Evolutionary conservation across 768 basidiomycete genomes (phyloP), one percentile per base, ranked within the genome.

Genomic region (Clathrus columnatus): DNA sequence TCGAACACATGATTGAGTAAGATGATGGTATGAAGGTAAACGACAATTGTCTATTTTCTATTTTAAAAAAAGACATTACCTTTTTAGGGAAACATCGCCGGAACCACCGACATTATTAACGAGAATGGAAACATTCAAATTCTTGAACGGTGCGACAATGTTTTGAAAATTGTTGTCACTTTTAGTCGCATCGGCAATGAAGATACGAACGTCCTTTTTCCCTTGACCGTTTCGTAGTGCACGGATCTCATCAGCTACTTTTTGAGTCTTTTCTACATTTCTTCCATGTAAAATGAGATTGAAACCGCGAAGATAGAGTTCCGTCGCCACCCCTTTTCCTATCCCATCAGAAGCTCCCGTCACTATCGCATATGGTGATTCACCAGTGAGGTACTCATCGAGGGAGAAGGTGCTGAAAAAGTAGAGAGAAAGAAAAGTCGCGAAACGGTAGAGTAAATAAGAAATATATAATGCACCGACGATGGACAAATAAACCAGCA

Each of bases 211-310:
- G 23, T 55, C 45, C 30, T 20, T 28, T 29, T 30, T 23, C 45
- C 16, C 44, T 46, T 20, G 54, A 28, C 46, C 21, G 18, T 47
- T 11, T 23, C 26, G 4, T 14, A 47, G 16, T 2, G 21, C 21
- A 14, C 29, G 53, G 23, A 59, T 23, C 26, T 57, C 55, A 26
- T 51, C 28, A 16, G 45, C 23, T 4, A 57, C 55, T 7, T 46
- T 18, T 20, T 48, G 50, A 1, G 48, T 50, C 32, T 59, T 59
- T 17, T 51, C 50, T 17, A 41, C 42, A 44, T 59, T 57, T 11
- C 59, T 44, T 7, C 59, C 59, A 30, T 59, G 59, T 14, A 59
- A 30, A 21, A 59, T 51, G 4, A 59, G 46, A 46, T 59, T 59
- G 45, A 59, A 59, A 24, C 54, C 55, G 23, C 54, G 42, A 5